Percentiles rank a stretch among this genome's conserved stretches.
Conservation (phyloP, 106 monocot genomes). For the Dendrobium huoshanense region DNA sequence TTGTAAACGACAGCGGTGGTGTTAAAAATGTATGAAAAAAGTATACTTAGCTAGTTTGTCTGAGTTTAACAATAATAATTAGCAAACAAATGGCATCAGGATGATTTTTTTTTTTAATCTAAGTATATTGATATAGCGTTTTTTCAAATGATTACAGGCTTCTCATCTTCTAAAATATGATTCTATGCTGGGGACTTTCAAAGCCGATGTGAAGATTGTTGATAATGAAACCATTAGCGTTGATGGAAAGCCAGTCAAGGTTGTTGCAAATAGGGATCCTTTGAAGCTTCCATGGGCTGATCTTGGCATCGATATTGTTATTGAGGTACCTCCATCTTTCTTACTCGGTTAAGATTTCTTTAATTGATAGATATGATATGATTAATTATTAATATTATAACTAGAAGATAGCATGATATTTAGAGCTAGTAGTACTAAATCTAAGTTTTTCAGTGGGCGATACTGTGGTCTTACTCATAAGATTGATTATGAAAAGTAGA, state of each 20-base stretch:
- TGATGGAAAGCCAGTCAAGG: constrained; percentile 84
- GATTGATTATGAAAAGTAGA: no score
- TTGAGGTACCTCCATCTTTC: constrained; percentile 48
- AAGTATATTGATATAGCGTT: no score
- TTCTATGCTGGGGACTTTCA: constrained; percentile 94
- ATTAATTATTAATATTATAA: no score
- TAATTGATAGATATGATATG: no score
- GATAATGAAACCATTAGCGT: constrained; percentile 85
- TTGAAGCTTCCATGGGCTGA: constrained; percentile 93
- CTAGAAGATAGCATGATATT: no score
- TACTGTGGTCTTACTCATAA: no score
- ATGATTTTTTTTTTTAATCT: no score
- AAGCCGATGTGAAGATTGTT: constrained; percentile 93
- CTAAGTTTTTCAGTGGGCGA: no score
- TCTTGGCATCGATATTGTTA: constrained; percentile 97
- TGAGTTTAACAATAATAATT: no score
- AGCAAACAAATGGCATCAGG: no score
- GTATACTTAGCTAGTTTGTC: background rate
- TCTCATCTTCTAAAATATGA: constrained; percentile 99
- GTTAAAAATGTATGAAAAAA: constrained; percentile 63
- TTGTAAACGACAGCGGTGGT: constrained; percentile 94
- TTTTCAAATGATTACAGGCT: constrained; percentile 33
- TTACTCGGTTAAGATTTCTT: no score
- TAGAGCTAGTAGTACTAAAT: no score
- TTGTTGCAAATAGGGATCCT: constrained; percentile 83